Evolutionary conservation across 805 yeast species (phyloP).

Genomic region (Wickerhamomyces sydowiorum): DNA sequence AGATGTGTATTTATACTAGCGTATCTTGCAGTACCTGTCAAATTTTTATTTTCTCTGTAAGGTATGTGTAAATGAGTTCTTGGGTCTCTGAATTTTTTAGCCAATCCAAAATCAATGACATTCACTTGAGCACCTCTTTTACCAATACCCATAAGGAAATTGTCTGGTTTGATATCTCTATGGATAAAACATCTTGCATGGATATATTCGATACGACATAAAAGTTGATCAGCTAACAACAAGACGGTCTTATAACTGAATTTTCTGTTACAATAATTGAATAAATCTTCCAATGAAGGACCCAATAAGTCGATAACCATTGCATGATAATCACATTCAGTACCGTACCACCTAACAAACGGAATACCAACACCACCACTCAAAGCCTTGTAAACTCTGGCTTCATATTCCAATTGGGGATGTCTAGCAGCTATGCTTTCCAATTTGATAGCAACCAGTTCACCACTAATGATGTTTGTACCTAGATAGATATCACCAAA

Average conservation of each 20-base stretch:
- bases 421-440: constrained; percentile 89
- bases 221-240: constrained; percentile 87
- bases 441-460: constrained; percentile 94
- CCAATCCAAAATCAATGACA: constrained; percentile 92
- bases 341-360: constrained; percentile 94
- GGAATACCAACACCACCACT: constrained; percentile 98
- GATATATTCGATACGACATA: constrained; percentile 90
- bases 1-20: constrained; percentile 93
- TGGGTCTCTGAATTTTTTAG: constrained; percentile 93
- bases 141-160: constrained; percentile 81
- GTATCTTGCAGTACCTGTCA: constrained; percentile 97
- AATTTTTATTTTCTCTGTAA: constrained; percentile 90
- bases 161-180: constrained; percentile 95
- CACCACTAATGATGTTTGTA: constrained; percentile 91
- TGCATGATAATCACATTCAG: constrained; percentile 94
- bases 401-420: constrained; percentile 96
- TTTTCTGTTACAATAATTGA: constrained; percentile 92
- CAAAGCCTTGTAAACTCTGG: constrained; percentile 88
- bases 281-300: constrained; percentile 90
- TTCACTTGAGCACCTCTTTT: constrained; percentile 94
- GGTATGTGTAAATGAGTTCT: constrained; percentile 93
- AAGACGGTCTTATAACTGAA: constrained; percentile 91
- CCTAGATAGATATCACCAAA: constrained; percentile 95
- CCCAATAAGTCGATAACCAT: constrained; percentile 96
- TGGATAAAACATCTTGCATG: constrained; percentile 96